Evolutionary conservation across 2,329 filamentous ascomycete genomes (phyloP), one percentile per base, ranked within the genome.

Genomic region (Emericellopsis atlantica): DNA sequence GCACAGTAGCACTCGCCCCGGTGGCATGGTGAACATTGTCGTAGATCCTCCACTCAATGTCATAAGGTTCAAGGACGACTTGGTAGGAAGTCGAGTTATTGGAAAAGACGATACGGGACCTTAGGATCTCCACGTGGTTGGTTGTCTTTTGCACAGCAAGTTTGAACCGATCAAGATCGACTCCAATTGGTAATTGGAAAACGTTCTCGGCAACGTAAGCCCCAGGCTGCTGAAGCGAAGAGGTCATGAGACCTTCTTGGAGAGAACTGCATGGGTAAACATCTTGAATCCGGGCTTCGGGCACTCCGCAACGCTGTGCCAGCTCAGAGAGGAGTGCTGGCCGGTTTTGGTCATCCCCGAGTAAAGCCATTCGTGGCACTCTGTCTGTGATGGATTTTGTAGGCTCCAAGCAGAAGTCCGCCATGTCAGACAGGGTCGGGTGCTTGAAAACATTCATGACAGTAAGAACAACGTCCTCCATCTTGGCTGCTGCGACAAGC

Each of bases 381-480:
- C 16, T 12, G 15, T 12, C 4, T 3, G 32, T 16, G 18, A 11
- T 16, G 16, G 29, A 23, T 26, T 42, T 11, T 18, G 15, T 12
- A 18, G 15, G 14, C 12, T 16, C 21, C 18, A 8, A 14, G 18
- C 26, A 31, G n/a, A n/a, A 26, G n/a, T 16, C 21, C 11, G 76
- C 73, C 54, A 79, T 70, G 41, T 77, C 73, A 40, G 61, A 61
- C 6, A 70, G 52, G 5, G 60, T 63, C 16, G 60, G 56, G 55
- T 60, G 61, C 47, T 61, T 57, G 57, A 79, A 78, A 41, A 78
- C 69, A 22, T 73, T 64, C 3, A 69, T 67, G 2, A 79, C 75
- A 1, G 65, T 70, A 16, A 79, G 49, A 7, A 61, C 56, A 39
- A 73, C 51, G 0, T 65, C 67, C 18, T 66, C 63, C 3, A 61